Percentiles rank a stretch among this genome's conserved stretches.
Evolutionary conservation across 1,139 yeast genomes (phyloP).

Genomic region (Suhomyces terraborum): DNA sequence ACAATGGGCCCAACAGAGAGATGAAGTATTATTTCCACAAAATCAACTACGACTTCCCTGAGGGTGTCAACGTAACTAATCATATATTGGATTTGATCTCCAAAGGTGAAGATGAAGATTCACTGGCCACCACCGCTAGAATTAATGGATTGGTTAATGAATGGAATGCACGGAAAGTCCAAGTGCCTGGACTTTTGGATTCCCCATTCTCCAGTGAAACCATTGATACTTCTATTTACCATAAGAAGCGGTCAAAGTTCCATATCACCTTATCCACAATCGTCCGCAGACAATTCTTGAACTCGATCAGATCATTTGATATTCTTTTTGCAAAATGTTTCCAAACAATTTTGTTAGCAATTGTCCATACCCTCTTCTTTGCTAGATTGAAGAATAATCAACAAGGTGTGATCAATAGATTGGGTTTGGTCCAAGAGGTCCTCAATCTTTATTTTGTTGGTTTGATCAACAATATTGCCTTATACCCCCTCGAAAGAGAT

Average conservation of each 20-base stretch:
- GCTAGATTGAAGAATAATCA: slow-evolving; percentile 64
- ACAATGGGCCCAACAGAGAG: slow-evolving; percentile 51
- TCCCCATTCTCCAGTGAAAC: slow-evolving; percentile 2
- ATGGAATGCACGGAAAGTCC: slow-evolving; percentile 33
- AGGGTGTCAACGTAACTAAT: slow-evolving; percentile 70
- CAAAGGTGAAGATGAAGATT: slow-evolving; percentile 38
- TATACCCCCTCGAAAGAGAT: slow-evolving; percentile 73
- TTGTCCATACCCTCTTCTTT: slow-evolving; percentile 68
- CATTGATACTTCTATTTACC: slow-evolving; percentile 11
- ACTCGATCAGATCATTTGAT: slow-evolving; percentile 61
- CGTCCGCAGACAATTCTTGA: slow-evolving; percentile 39
- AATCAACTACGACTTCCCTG: slow-evolving; percentile 57
- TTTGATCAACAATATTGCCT: slow-evolving; percentile 71
- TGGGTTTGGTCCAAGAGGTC: slow-evolving; percentile 77
- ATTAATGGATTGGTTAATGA: slow-evolving; percentile 36
- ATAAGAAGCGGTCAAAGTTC: slow-evolving; percentile 15
- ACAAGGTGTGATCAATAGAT: slow-evolving; percentile 62
- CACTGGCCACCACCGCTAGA: slow-evolving; percentile 30
- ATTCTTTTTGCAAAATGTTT: slow-evolving; percentile 66
- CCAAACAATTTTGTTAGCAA: slow-evolving; percentile 65
- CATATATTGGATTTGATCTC: slow-evolving; percentile 71
- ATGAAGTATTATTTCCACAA: slow-evolving; percentile 44
- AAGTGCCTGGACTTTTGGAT: background rate
- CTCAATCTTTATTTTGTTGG: slow-evolving; percentile 77
- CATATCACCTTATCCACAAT: slow-evolving; percentile 32